Evolutionary conservation across 306 rosid genomes (phyloP).

Genomic region (Rosa multiflora): DNA sequence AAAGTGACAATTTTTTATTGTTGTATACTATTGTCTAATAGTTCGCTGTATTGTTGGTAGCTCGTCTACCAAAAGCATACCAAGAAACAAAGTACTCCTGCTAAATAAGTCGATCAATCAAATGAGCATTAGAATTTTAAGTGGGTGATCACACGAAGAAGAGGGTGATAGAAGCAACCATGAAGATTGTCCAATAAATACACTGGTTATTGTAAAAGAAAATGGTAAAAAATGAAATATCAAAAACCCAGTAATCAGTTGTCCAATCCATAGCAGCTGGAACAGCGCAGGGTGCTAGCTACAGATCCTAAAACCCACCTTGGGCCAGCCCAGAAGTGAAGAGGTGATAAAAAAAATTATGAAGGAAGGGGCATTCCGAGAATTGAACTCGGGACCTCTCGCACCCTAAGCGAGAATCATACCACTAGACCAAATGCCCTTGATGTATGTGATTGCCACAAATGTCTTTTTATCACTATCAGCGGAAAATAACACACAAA

Average conservation of each 20-base stretch:
- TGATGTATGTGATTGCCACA: neutral
- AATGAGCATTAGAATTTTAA: neutral
- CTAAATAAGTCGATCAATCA: too few species aligned
- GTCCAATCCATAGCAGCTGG: too few species aligned
- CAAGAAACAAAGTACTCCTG: too few species aligned
- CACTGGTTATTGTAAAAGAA: neutral
- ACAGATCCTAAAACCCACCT: neutral
- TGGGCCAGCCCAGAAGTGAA: neutral
- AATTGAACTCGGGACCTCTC: constrained; percentile 35
- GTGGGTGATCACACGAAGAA: neutral
- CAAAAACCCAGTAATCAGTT: neutral
- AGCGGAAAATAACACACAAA: too few species aligned
- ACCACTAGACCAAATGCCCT: constrained; percentile 31
- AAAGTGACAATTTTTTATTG: too few species aligned
- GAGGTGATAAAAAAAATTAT: neutral
- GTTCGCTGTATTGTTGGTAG: too few species aligned
- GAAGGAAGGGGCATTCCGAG: constrained; percentile 1
- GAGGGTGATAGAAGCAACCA: neutral
- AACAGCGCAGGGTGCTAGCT: too few species aligned
- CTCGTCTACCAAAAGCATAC: too few species aligned
- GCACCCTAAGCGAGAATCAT: constrained; percentile 36
- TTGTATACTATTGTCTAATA: too few species aligned
- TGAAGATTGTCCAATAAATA: too few species aligned
- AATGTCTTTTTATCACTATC: too few species aligned
- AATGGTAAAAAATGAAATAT: neutral